Evolutionary conservation across 345 rosid genomes (phyloP).

Genomic region (Microcos paniculata): DNA sequence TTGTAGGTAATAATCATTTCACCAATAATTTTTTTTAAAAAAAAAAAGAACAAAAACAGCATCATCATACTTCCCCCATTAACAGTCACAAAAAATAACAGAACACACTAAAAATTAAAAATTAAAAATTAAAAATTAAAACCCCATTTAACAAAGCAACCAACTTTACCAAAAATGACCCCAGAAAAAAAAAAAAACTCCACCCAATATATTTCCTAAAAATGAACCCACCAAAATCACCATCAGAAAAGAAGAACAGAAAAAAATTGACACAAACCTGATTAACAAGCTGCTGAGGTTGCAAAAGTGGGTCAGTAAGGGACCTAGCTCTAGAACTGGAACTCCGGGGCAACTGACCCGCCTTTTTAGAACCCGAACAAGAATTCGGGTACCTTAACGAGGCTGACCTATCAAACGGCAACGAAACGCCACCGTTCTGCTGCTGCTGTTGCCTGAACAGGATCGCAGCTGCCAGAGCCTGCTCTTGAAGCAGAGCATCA

Average conservation of each 20-base stretch:
- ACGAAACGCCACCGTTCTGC: constrained; percentile 38
- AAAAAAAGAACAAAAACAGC: not conserved
- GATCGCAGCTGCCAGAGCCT: constrained; percentile 78
- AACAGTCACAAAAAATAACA: too few relatives aligned
- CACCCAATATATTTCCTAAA: not conserved
- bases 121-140: not conserved
- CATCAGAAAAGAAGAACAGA: not conserved
- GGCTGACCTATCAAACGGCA: constrained; percentile 75
- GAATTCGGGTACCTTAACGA: constrained; percentile 64
- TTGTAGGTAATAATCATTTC: not conserved
- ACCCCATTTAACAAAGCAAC: not conserved
- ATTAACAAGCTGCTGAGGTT: constrained; percentile 86
- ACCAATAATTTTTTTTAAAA: not conserved
- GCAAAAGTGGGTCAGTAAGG: constrained; percentile 81
- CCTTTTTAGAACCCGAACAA: constrained; percentile 50
- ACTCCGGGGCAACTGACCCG: constrained; percentile 70
- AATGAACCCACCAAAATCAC: not conserved
- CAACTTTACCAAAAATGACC: not conserved
- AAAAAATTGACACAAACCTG: constrained; percentile 44
- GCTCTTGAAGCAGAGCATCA: constrained; percentile 64
- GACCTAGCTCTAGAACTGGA: constrained; percentile 87
- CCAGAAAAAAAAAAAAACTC: not conserved
- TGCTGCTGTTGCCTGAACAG: constrained; percentile 65
- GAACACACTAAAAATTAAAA: not conserved
- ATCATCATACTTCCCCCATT: not conserved